Percentiles rank a stretch among this genome's conserved stretches.
These are phyloP conservation scores for Thymus mandschuricus DNA, from an alignment of 257 asterid genomes.

Conservation along the genomic window DNA sequence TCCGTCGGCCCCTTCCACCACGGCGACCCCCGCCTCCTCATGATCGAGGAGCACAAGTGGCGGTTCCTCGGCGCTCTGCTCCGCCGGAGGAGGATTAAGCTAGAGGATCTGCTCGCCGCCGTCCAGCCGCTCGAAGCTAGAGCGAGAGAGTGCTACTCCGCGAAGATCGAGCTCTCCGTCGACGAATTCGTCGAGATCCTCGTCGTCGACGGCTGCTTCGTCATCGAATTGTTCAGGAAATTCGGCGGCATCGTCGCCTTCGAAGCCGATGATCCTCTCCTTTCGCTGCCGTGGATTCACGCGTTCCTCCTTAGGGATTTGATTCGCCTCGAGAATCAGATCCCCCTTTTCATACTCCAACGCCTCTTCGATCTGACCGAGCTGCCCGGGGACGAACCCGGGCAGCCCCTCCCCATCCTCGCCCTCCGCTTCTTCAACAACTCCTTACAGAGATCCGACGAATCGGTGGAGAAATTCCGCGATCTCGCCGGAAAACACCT, in stretches of 20 bases:
- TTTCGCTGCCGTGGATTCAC: conserved; percentile 70
- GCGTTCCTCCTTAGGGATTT: conserved; percentile 71
- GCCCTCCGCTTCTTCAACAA: conserved; percentile 62
- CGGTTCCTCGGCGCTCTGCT: conserved; percentile 62
- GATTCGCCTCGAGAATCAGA: conserved; percentile 79
- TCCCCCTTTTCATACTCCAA: conserved; percentile 73
- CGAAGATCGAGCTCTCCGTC: conserved; percentile 28
- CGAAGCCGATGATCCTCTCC: conserved; percentile 73
- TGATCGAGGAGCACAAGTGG: conserved; percentile 96
- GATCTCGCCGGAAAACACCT: conserved; percentile 57
- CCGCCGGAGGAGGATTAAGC: conserved; percentile 40
- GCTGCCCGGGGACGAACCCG: conserved; percentile 42
- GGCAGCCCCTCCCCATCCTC: conserved; percentile 44
- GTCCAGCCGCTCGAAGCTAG: conserved; percentile 58
- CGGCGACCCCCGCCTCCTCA: conserved; percentile 55
- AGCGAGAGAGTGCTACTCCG: conserved; percentile 78
- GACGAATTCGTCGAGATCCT: conserved; percentile 80
- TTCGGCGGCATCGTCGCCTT: conserved; percentile 55
- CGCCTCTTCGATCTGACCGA: conserved; percentile 59
- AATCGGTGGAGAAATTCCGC: conserved; percentile 35
- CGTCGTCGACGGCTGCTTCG: conserved; percentile 90
- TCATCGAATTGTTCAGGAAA: conserved; percentile 72
- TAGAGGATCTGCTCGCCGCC: conserved; percentile 52
- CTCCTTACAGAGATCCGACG: conserved; percentile 50
- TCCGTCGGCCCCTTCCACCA: conserved; percentile 93